Percentiles rank a stretch among this genome's conserved stretches.
These are phyloP conservation scores for Myxozyma geophila DNA, from an alignment of 805 yeast species.

Conservation along the genomic window DNA sequence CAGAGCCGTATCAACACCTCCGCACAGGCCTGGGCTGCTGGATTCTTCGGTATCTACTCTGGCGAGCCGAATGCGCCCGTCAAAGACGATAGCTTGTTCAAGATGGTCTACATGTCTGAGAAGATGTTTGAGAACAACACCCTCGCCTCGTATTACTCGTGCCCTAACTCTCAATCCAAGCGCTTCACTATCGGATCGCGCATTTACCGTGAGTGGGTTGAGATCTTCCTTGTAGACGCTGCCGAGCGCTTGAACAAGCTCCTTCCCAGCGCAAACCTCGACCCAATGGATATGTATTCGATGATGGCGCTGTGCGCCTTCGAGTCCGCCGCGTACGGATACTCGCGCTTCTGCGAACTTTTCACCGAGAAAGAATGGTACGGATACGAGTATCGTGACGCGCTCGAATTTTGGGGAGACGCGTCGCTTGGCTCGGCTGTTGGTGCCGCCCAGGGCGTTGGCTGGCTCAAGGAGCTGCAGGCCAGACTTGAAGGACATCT, in stretches of 20 bases:
- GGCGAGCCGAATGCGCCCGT: constrained; percentile 41
- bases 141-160: constrained; percentile 47
- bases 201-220: constrained; percentile 46
- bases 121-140: constrained; percentile 45
- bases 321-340: constrained; percentile 72
- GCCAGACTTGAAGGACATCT: constrained; percentile 56
- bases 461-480: constrained; percentile 52
- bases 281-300: constrained; percentile 55
- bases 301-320: constrained; percentile 72
- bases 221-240: constrained; percentile 56
- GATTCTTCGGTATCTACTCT: constrained; percentile 49
- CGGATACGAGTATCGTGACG: constrained; percentile 63
- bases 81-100: constrained; percentile 43
- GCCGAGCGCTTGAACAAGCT: constrained; percentile 59
- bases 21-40: constrained; percentile 52
- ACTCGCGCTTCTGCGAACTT: constrained; percentile 67
- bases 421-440: constrained; percentile 67
- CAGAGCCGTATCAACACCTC: constrained; percentile 49
- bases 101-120: constrained; percentile 45
- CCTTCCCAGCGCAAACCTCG: constrained; percentile 55
- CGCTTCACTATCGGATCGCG: constrained; percentile 40
- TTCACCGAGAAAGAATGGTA: constrained; percentile 72
- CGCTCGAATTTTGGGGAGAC: constrained; percentile 62
- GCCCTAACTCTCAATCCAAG: constrained; percentile 45
- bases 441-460: constrained; percentile 64